Evolutionary conservation across 768 basidiomycete genomes (phyloP).

Genomic region (Rhodotorula toruloides): DNA sequence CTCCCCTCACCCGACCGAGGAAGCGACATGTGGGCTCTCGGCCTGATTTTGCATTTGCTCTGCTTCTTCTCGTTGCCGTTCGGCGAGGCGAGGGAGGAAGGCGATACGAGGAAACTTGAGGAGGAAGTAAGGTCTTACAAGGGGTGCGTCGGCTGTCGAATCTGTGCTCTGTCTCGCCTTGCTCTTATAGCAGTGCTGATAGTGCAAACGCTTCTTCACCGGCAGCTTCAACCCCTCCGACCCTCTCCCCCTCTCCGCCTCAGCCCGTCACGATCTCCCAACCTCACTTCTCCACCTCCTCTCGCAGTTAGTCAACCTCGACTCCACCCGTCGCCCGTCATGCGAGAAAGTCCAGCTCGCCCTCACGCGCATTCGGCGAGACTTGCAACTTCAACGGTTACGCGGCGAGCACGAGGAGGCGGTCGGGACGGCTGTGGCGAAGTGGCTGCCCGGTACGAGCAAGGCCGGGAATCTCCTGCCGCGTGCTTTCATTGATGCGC

Average conservation of each 20-base stretch:
- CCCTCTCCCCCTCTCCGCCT: not conserved
- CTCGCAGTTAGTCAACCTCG: slow-evolving; percentile 11
- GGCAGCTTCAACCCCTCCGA: slow-evolving; percentile 16
- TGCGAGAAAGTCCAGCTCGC: slow-evolving; percentile 16
- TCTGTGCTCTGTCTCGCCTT: too few species aligned
- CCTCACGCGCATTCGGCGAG: not conserved
- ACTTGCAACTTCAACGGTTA: not conserved
- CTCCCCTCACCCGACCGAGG: slow-evolving; percentile 45
- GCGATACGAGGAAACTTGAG: slow-evolving; percentile 44
- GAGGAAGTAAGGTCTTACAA: slow-evolving; percentile 44
- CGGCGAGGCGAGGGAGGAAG: slow-evolving; percentile 38
- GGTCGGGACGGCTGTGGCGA: not conserved
- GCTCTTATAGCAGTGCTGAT: too few species aligned
- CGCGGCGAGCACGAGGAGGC: too few species aligned
- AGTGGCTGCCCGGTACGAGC: not conserved
- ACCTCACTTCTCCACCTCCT: slow-evolving; percentile 22
- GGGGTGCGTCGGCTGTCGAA: slow-evolving; percentile 46
- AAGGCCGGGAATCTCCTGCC: too few species aligned
- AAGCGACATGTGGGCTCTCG: slow-evolving; percentile 49
- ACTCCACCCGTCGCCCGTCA: slow-evolving; percentile 12
- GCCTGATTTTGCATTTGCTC: slow-evolving; percentile 49
- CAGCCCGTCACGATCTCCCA: slow-evolving; percentile 28
- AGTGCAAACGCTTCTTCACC: not conserved
- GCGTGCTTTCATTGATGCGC: too few species aligned
- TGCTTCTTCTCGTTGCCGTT: slow-evolving; percentile 49